A percentile compares a stretch with the other conserved stretches of the same genome.
Evolutionary conservation across 805 yeast genomes (phyloP).

Genomic region (Suhomyces tanzawaensis): DNA sequence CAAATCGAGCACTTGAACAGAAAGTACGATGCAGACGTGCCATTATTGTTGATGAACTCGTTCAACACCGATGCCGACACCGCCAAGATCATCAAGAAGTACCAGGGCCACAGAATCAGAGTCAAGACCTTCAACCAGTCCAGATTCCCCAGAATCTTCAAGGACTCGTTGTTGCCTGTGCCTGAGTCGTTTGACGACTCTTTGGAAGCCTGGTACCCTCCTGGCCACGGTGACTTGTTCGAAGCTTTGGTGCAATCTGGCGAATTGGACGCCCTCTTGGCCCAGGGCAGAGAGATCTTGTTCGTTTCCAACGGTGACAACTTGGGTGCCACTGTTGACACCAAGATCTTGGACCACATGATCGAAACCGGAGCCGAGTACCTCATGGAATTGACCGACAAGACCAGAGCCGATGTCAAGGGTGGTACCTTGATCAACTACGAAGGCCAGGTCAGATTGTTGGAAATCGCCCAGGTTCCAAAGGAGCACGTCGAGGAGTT

Average conservation of each 20-base stretch:
- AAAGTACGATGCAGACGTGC: constrained; percentile 87
- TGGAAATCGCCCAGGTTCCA: constrained; percentile 98
- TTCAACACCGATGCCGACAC: constrained; percentile 97
- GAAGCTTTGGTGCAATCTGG: constrained; percentile 89
- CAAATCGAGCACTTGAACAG: constrained; percentile 95
- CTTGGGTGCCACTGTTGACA: constrained; percentile 96
- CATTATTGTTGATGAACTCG: constrained; percentile 95
- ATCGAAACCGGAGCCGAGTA: constrained; percentile 87
- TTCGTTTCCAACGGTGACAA: constrained; percentile 98
- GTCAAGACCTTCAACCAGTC: constrained; percentile 97
- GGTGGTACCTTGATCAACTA: constrained; percentile 98
- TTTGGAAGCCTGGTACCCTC: constrained; percentile 94
- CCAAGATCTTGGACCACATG: constrained; percentile 89
- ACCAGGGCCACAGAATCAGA: constrained; percentile 92
- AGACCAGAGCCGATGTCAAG: constrained; percentile 98
- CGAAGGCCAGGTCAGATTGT: constrained; percentile 88
- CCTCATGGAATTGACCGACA: constrained; percentile 97
- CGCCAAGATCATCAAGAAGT: constrained; percentile 90
- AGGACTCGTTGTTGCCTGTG: constrained; percentile 94
- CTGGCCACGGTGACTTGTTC: constrained; percentile 99
- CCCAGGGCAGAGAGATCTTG: constrained; percentile 90
- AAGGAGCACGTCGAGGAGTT: constrained; percentile 97
- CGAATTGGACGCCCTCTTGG: constrained; percentile 82
- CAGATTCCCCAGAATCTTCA: constrained; percentile 92
- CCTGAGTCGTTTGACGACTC: constrained; percentile 73